These are phyloP conservation scores for Borovskyia barvae DNA, from an alignment of 208 protist species.

Conservation along the genomic window DNA sequence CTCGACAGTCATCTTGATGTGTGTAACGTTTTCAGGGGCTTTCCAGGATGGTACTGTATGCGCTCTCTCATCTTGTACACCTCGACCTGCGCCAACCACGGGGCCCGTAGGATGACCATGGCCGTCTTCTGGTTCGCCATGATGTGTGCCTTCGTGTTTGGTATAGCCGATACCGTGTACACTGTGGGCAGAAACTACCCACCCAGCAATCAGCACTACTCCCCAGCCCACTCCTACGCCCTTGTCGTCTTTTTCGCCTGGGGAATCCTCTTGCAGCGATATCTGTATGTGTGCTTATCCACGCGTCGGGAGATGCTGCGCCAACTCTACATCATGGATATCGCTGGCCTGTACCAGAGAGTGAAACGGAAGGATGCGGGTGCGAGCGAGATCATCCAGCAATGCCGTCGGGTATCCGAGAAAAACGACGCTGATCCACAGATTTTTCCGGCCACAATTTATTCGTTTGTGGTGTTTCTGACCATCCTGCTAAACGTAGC, in stretches of 20 bases:
- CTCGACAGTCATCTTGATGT: slow-evolving; percentile 52
- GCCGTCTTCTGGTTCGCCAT: slow-evolving; percentile 56
- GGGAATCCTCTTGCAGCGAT: slow-evolving; percentile 53
- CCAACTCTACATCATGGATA: slow-evolving; percentile 75
- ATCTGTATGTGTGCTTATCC: slow-evolving; percentile 46
- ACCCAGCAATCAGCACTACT: slow-evolving; percentile 30
- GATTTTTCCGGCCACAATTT: slow-evolving; percentile 37
- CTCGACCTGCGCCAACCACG: slow-evolving; percentile 71
- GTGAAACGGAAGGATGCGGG: slow-evolving; percentile 32
- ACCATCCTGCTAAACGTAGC: slow-evolving; percentile 35
- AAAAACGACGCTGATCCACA: slow-evolving; percentile 44
- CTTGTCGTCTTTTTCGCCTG: slow-evolving; percentile 51
- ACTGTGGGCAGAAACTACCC: slow-evolving; percentile 23
- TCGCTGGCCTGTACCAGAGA: slow-evolving; percentile 58
- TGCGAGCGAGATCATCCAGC: slow-evolving; percentile 43
- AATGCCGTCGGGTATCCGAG: slow-evolving; percentile 35
- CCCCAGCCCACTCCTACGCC: slow-evolving; percentile 57
- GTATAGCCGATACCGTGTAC: slow-evolving; percentile 42
- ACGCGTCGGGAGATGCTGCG: slow-evolving; percentile 34
- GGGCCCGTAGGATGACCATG: slow-evolving; percentile 46
- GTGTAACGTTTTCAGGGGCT: slow-evolving; percentile 57
- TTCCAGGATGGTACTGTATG: slow-evolving; percentile 71
- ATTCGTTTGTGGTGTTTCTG: slow-evolving; percentile 21
- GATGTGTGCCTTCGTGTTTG: slow-evolving; percentile 36
- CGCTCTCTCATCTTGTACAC: slow-evolving; percentile 73